A percentile compares a stretch with the other conserved stretches of the same genome.
These are phyloP conservation scores for Silene uniflora DNA, from an alignment of 148 eudicot genomes.

Conservation along the genomic window DNA sequence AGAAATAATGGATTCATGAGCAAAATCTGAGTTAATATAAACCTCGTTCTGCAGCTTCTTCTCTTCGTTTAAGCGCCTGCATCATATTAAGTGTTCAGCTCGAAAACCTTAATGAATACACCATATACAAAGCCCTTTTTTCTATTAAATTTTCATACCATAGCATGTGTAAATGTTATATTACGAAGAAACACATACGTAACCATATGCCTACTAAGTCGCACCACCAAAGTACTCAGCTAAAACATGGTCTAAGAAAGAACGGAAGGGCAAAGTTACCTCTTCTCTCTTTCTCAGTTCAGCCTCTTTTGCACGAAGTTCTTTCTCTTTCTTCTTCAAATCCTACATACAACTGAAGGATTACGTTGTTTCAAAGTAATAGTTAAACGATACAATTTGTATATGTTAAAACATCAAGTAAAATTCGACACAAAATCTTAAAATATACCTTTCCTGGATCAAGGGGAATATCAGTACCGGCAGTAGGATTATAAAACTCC, in stretches of 20 bases:
- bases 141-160: background rate
- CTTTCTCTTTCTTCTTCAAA: constrained; percentile 83
- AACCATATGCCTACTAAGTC: too few relatives aligned
- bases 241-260: background rate
- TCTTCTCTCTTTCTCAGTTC: constrained; percentile 81
- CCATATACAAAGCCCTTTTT: background rate
- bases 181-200: too few relatives aligned
- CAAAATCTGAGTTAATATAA: constrained; percentile 8
- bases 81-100: constrained; percentile 26
- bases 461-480: constrained; percentile 76
- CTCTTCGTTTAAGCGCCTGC: constrained; percentile 74
- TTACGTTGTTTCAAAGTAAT: constrained; percentile 10
- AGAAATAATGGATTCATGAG: background rate
- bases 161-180: background rate
- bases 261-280: constrained; percentile 36
- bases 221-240: too few relatives aligned
- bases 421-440: background rate
- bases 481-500: constrained; percentile 75
- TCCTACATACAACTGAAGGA: constrained; percentile 46
- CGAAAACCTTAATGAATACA: too few relatives aligned
- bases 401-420: constrained; percentile 3
- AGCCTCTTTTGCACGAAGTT: constrained; percentile 81
- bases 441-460: constrained; percentile 45
- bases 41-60: constrained; percentile 93
- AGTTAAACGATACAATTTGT: background rate